Evolutionary conservation across 176 grass and related monocot genomes (phyloP).

Genomic region (Miscanthus lutarioriparius): DNA sequence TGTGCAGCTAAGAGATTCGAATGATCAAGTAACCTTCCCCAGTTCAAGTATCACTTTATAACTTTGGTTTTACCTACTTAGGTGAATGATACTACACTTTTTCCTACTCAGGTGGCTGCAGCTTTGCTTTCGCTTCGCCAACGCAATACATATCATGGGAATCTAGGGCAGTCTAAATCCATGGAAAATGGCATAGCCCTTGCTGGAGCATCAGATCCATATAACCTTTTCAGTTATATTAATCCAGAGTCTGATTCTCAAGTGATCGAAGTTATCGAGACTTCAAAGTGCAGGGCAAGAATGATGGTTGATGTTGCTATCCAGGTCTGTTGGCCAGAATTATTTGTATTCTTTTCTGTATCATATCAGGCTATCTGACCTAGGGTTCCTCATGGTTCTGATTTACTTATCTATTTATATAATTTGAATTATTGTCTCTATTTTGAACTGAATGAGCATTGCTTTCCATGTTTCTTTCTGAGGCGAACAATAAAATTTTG

Average conservation of each 20-base stretch:
- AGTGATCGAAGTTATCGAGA: slow-evolving; percentile 88
- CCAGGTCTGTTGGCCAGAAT: slow-evolving; percentile 55
- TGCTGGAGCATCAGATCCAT: slow-evolving; percentile 50
- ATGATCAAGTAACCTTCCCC: slow-evolving; percentile 70
- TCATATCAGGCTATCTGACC: too few species aligned
- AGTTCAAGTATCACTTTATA: slow-evolving; percentile 20
- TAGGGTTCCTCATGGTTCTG: too few species aligned
- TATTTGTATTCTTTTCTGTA: slow-evolving; percentile 20
- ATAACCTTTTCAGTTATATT: slow-evolving; percentile 53
- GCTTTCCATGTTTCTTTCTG: neutral
- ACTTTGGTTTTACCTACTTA: slow-evolving; percentile 14
- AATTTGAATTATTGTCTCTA: neutral
- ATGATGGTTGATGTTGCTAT: slow-evolving; percentile 93
- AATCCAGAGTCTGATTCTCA: slow-evolving; percentile 91
- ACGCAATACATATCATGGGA: slow-evolving; percentile 82
- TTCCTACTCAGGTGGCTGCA: slow-evolving; percentile 69
- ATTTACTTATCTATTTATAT: neutral
- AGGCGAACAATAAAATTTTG: neutral
- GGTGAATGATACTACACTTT: slow-evolving; percentile 8
- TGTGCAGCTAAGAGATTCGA: slow-evolving; percentile 91
- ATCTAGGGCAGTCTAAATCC: slow-evolving; percentile 57
- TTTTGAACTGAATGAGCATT: neutral
- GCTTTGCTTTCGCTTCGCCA: slow-evolving; percentile 84
- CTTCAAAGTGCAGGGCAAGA: slow-evolving; percentile 72
- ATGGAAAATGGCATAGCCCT: slow-evolving; percentile 61